Evolutionary conservation across 1,284 basidiomycete genomes (phyloP).

Genomic region (Puccinia polysora): DNA sequence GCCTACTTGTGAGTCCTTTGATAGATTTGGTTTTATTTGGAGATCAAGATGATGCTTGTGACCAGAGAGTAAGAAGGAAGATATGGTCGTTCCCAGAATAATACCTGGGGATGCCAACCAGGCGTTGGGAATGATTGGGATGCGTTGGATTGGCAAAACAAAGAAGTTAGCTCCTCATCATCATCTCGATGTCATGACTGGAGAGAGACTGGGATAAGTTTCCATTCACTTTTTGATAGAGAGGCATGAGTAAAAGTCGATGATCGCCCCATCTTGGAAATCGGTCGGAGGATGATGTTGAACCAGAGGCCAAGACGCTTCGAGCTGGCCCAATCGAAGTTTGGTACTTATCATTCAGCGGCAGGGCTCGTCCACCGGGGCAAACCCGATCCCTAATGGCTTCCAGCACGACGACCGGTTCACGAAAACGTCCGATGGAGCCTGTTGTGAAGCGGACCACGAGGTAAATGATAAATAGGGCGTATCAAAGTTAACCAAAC

Average conservation of each 20-base stretch:
- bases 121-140: neutral
- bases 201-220: neutral
- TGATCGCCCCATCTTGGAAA: conserved; percentile 3
- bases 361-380: too few relatives aligned
- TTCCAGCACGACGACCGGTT: too few relatives aligned
- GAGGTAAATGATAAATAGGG: too few relatives aligned
- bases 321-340: too few relatives aligned
- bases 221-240: conserved; percentile 3
- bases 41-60: conserved; percentile 24
- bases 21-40: conserved; percentile 14
- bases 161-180: neutral
- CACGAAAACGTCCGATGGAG: too few relatives aligned
- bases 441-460: too few relatives aligned
- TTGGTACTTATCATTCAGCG: too few relatives aligned
- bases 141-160: neutral
- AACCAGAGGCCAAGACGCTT: too few relatives aligned
- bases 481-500: too few relatives aligned
- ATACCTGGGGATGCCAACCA: neutral
- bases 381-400: too few relatives aligned
- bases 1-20: conserved; percentile 22
- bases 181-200: neutral
- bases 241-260: conserved; percentile 26
- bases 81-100: conserved; percentile 6
- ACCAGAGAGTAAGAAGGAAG: conserved; percentile 23
- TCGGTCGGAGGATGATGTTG: neutral